Evolutionary conservation across 805 yeast species (phyloP).

Genomic region (Yarrowia osloensis): DNA sequence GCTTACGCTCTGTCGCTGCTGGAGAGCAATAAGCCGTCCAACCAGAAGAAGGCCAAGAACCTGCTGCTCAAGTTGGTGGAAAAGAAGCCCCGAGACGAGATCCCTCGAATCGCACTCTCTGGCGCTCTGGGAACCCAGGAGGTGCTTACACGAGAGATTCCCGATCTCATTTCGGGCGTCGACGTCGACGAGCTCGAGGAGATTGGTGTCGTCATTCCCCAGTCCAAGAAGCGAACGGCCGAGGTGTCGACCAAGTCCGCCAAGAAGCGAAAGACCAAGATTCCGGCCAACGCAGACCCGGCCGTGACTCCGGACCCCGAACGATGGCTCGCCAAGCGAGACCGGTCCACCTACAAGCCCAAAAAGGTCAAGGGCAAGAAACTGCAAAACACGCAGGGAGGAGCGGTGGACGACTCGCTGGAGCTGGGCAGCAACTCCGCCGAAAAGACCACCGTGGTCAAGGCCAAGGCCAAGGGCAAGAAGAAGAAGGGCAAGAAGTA

Average conservation of each 20-base stretch:
- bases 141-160: conserved; percentile 26
- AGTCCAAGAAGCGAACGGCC: conserved; percentile 41
- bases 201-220: conserved; percentile 36
- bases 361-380: conserved; percentile 62
- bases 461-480: conserved; percentile 37
- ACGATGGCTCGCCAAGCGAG: conserved; percentile 89
- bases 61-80: conserved; percentile 38
- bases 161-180: conserved; percentile 35
- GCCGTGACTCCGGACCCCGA: conserved; percentile 58
- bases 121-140: conserved; percentile 39
- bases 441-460: conserved; percentile 32
- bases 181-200: conserved; percentile 38
- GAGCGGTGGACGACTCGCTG: conserved; percentile 47
- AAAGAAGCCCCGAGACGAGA: conserved; percentile 25
- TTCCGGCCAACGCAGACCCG: conserved; percentile 49
- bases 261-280: conserved; percentile 44
- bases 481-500: conserved; percentile 43
- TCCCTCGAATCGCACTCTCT: conserved; percentile 41
- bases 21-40: conserved; percentile 35
- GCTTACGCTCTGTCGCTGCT: conserved; percentile 46
- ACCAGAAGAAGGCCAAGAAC: conserved; percentile 39
- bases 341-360: conserved; percentile 80
- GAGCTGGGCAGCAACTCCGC: conserved; percentile 31
- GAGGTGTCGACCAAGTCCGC: conserved; percentile 33
- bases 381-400: conserved; percentile 56